These are phyloP conservation scores for Candida pseudocylindracea DNA, from an alignment of 1,139 yeast species.

Conservation along the genomic window DNA sequence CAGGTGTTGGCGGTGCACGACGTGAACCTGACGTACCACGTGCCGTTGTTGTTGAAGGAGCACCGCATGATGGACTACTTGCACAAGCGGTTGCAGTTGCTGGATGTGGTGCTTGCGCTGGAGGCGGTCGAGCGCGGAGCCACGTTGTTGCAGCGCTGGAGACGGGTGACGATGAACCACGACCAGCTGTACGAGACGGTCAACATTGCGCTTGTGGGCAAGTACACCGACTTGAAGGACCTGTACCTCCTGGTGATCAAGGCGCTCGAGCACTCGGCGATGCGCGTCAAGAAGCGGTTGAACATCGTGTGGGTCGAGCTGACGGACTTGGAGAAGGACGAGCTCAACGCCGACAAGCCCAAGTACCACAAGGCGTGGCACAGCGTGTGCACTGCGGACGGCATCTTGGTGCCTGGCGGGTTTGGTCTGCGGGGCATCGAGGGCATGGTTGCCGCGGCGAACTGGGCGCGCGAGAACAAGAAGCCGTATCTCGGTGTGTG, in stretches of 20 bases:
- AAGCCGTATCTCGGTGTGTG: slow-evolving; percentile 94
- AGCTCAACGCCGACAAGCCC: slow-evolving; percentile 39
- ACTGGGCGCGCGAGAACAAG: slow-evolving; percentile 90
- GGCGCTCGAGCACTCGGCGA: slow-evolving; percentile 84
- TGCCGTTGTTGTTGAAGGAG: slow-evolving; percentile 74
- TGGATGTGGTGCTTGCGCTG: slow-evolving; percentile 23
- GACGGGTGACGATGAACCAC: slow-evolving; percentile 40
- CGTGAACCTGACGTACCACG: slow-evolving; percentile 93
- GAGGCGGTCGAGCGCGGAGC: slow-evolving; percentile 45
- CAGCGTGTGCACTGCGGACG: slow-evolving; percentile 81
- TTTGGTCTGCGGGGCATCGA: slow-evolving; percentile 95
- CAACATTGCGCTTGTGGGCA: slow-evolving; percentile 91
- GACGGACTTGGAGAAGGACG: slow-evolving; percentile 61
- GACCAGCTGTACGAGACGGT: slow-evolving; percentile 76
- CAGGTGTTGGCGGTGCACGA: slow-evolving; percentile 96
- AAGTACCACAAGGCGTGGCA: slow-evolving; percentile 94
- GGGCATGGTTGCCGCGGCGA: slow-evolving; percentile 95
- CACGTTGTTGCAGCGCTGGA: slow-evolving; percentile 58
- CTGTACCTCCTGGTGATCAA: slow-evolving; percentile 88
- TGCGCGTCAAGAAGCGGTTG: slow-evolving; percentile 69
- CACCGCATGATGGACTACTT: slow-evolving; percentile 70
- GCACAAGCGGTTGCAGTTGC: slow-evolving; percentile 40
- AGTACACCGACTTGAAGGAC: slow-evolving; percentile 88
- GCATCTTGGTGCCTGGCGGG: slow-evolving; percentile 96
- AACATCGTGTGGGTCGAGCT: slow-evolving; percentile 95